Conservation (phyloP, 768 basidiomycete species). For the Hemileccinum impolitum region DNA sequence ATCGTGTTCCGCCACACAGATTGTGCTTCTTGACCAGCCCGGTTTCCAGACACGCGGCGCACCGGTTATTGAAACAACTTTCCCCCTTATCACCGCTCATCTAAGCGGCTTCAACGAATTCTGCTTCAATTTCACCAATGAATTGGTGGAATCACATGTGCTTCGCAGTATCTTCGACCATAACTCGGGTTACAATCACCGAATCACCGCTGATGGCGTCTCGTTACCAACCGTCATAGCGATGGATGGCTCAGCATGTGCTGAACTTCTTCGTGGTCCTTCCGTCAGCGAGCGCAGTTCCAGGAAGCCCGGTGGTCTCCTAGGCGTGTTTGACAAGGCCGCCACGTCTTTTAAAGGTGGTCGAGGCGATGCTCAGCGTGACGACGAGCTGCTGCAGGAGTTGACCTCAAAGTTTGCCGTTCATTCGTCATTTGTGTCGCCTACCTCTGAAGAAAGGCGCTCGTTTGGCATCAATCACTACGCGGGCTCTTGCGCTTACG, state of each 20-base stretch:
- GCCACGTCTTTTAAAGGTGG: conserved; percentile 48
- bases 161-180: conserved; percentile 54
- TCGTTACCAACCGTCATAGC: conserved; percentile 44
- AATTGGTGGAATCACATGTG: conserved; percentile 56
- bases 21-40: conserved; percentile 52
- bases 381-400: conserved; percentile 50
- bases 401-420: conserved; percentile 43
- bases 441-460: conserved; percentile 27
- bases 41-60: conserved; percentile 56
- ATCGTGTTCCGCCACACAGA: conserved; percentile 41
- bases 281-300: conserved; percentile 43
- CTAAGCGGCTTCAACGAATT: conserved; percentile 62
- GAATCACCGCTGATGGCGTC: conserved; percentile 50
- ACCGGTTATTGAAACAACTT: conserved; percentile 36
- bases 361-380: conserved; percentile 44
- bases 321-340: conserved; percentile 54
- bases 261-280: conserved; percentile 58
- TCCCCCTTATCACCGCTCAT: conserved; percentile 53
- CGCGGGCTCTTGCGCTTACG: conserved; percentile 52
- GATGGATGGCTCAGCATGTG: conserved; percentile 54
- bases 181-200: conserved; percentile 41
- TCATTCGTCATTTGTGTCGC: conserved; percentile 51
- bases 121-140: conserved; percentile 56
- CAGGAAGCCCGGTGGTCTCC: conserved; percentile 54
- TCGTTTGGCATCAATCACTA: conserved; percentile 64